Evolutionary conservation across 352 stramenopile genomes (phyloP).

Genomic region (Globisporangium paroecandrum): DNA sequence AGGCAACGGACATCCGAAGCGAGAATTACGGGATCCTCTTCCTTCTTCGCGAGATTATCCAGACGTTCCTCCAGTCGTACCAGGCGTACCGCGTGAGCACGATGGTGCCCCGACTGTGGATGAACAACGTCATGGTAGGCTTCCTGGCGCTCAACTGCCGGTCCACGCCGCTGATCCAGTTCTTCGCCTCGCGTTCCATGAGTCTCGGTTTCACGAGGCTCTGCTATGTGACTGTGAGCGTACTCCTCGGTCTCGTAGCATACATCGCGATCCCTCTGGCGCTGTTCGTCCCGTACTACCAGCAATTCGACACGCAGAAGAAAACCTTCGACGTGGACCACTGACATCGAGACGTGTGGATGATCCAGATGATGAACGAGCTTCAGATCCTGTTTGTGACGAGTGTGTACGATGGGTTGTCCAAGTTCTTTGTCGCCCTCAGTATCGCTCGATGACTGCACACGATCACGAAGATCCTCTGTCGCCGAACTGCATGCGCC

Average conservation of each 20-base stretch:
- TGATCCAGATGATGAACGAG: conserved; percentile 29
- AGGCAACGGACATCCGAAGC: conserved; percentile 18
- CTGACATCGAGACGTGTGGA: conserved; percentile 31
- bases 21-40: no score
- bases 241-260: conserved; percentile 29
- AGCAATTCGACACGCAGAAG: conserved; percentile 16
- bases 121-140: conserved; percentile 35
- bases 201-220: background rate
- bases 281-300: conserved; percentile 21
- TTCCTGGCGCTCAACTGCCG: conserved; percentile 35
- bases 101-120: conserved; percentile 26
- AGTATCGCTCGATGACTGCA: conserved; percentile 23
- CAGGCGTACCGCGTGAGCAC: conserved; percentile 35
- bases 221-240: conserved; percentile 16
- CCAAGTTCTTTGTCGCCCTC: conserved; percentile 27
- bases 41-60: conserved; percentile 27
- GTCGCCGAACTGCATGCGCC: background rate
- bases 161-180: conserved; percentile 16
- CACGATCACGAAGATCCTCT: conserved; percentile 25
- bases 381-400: conserved; percentile 31
- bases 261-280: conserved; percentile 26
- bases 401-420: conserved; percentile 27
- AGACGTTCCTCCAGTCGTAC: conserved; percentile 26
- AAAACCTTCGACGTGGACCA: conserved; percentile 21
- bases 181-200: background rate